A percentile compares a stretch with the other conserved stretches of the same genome.
phyloP scores from a whole-genome alignment of 1,284 basidiomycete genomes.

The Golubevia pallescens region DNA sequence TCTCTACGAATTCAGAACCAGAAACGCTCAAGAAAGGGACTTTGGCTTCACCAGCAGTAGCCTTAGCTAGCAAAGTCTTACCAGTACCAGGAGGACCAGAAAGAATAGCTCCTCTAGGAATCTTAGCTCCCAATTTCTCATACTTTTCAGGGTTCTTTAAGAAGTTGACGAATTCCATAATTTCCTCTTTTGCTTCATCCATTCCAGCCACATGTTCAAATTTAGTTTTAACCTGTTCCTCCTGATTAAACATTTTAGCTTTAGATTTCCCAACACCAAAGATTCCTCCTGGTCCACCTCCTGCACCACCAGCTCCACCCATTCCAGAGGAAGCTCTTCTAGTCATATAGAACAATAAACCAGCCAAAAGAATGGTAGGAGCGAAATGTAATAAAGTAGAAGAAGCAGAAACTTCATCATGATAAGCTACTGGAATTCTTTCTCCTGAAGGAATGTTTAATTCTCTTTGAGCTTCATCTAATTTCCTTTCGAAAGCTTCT shows the following conservation, averaged over 20 bases:
- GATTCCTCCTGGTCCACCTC: slow-evolving; percentile 56
- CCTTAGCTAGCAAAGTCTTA: slow-evolving; percentile 64
- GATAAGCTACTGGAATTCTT: slow-evolving; percentile 62
- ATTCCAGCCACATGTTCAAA: slow-evolving; percentile 61
- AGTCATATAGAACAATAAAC: slow-evolving; percentile 60
- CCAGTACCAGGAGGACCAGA: slow-evolving; percentile 63
- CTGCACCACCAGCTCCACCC: slow-evolving; percentile 49
- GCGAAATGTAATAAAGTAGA: slow-evolving; percentile 62
- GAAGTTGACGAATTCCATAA: slow-evolving; percentile 65
- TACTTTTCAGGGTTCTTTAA: slow-evolving; percentile 64
- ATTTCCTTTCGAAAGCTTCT: slow-evolving; percentile 61
- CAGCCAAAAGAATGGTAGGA: slow-evolving; percentile 58
- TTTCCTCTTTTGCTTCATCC: slow-evolving; percentile 65
- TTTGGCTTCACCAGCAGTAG: slow-evolving; percentile 60
- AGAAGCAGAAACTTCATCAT: slow-evolving; percentile 57
- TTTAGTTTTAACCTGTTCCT: slow-evolving; percentile 62
- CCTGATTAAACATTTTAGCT: slow-evolving; percentile 64
- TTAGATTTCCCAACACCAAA: slow-evolving; percentile 62
- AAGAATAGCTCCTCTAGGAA: slow-evolving; percentile 62
- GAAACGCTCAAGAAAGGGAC: slow-evolving; percentile 63
- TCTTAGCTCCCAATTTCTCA: slow-evolving; percentile 62
- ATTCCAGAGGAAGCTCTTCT: slow-evolving; percentile 54
- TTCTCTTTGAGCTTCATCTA: slow-evolving; percentile 62
- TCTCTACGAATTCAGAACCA: slow-evolving; percentile 64
- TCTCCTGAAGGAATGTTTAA: slow-evolving; percentile 54